Conservation (phyloP, 2,329 filamentous ascomycete genomes). For the Aspergillus uvarum region DNA sequence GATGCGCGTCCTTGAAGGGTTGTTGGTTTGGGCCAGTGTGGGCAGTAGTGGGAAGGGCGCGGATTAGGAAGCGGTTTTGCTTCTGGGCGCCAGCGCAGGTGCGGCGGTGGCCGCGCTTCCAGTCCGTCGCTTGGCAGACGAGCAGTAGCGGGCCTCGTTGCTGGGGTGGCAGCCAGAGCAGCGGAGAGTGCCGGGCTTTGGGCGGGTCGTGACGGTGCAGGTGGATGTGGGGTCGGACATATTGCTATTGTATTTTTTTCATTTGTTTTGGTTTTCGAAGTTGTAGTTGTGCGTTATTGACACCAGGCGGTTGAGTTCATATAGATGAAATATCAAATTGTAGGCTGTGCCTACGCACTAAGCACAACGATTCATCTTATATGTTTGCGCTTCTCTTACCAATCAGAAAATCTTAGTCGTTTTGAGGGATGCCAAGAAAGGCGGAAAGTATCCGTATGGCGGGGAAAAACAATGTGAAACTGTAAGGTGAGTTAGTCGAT, state of each 20-base stretch:
- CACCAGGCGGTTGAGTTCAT: no score
- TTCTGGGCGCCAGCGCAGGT: background rate
- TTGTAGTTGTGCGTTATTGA: background rate
- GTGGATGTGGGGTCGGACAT: background rate
- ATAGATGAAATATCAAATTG: no score
- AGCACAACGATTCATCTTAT: no score
- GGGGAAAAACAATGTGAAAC: no score
- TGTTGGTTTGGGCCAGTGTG: background rate
- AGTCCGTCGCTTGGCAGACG: conserved; percentile 10
- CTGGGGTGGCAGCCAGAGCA: background rate
- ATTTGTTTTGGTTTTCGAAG: no score
- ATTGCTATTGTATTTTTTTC: background rate
- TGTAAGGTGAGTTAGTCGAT: no score
- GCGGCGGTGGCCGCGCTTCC: background rate
- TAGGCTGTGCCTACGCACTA: no score
- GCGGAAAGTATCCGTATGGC: no score
- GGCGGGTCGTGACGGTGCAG: background rate
- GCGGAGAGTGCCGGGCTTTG: conserved; percentile 3
- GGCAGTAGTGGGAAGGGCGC: background rate
- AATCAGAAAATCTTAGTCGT: no score
- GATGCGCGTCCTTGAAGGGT: conserved; percentile 3
- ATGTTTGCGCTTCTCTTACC: no score
- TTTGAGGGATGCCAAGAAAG: no score
- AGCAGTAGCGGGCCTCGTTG: conserved; percentile 2
- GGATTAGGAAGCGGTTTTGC: conserved; percentile 11